Percentiles rank a stretch among this genome's conserved stretches.
Conservation (phyloP, 768 basidiomycete species). For the Rhodotorula graminis region DNA sequence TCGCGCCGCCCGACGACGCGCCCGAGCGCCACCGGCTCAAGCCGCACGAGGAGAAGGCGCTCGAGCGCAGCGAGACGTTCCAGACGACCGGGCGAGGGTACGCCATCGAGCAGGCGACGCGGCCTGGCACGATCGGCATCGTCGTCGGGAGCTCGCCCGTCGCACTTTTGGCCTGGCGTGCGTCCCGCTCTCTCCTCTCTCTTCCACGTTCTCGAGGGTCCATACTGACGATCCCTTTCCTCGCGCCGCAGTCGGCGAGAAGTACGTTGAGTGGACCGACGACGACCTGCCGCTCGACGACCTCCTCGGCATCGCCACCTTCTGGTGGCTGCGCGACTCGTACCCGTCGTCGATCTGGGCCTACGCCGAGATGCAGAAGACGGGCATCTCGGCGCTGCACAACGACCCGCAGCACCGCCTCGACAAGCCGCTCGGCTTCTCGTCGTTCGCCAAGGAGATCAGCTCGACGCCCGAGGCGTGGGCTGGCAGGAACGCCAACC, state of each 20-base stretch:
- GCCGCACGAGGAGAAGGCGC: background rate
- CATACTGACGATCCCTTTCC: background rate
- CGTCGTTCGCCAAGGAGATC: conserved; percentile 24
- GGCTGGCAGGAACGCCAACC: conserved; percentile 20
- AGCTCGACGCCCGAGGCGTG: conserved; percentile 21
- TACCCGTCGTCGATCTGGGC: conserved; percentile 32
- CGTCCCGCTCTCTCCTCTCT: background rate
- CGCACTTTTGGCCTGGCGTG: conserved; percentile 39
- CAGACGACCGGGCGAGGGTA: conserved; percentile 32
- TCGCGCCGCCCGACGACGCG: background rate
- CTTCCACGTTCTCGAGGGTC: too few relatives aligned
- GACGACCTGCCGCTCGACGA: conserved; percentile 24
- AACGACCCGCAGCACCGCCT: conserved; percentile 14
- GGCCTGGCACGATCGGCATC: conserved; percentile 10
- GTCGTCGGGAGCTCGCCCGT: conserved; percentile 34
- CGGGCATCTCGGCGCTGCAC: conserved; percentile 19
- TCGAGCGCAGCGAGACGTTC: conserved; percentile 19
- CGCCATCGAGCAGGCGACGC: conserved; percentile 19
- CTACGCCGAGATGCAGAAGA: conserved; percentile 22
- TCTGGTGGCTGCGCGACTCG: conserved; percentile 32
- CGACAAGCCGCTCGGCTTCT: conserved; percentile 36
- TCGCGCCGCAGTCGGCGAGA: conserved; percentile 35
- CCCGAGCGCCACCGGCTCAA: conserved; percentile 1
- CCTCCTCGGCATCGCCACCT: conserved; percentile 24
- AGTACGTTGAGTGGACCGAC: conserved; percentile 42